Evolutionary conservation across 2,329 filamentous ascomycete genomes (phyloP).

Genomic region (Lecanoromycetidae sp.): DNA sequence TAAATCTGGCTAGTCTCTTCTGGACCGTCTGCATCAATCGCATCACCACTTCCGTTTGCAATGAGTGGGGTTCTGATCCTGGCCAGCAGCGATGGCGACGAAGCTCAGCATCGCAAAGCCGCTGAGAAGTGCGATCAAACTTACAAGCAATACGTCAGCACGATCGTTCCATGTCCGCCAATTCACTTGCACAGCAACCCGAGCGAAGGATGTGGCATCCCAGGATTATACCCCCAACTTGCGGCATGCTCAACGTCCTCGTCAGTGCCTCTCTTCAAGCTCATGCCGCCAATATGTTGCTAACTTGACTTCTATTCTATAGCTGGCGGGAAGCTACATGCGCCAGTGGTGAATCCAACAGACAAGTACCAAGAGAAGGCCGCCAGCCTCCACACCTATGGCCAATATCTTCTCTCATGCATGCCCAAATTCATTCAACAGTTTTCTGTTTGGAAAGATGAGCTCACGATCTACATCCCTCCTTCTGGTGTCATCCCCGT

Average conservation of each 20-base stretch:
- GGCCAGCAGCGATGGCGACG: slow-evolving; percentile 4
- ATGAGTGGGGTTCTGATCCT: neutral
- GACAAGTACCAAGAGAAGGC: slow-evolving; percentile 86
- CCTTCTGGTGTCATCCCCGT: slow-evolving; percentile 81
- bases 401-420: slow-evolving; percentile 91
- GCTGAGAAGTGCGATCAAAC: neutral
- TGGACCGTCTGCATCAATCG: neutral
- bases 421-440: slow-evolving; percentile 97
- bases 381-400: slow-evolving; percentile 83
- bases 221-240: slow-evolving; percentile 54
- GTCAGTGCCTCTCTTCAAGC: slow-evolving; percentile 27
- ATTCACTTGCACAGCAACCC: slow-evolving; percentile 24
- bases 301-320: slow-evolving; percentile 11
- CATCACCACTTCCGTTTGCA: slow-evolving; percentile 6
- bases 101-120: slow-evolving; percentile 1
- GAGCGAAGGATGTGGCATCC: slow-evolving; percentile 40
- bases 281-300: slow-evolving; percentile 7
- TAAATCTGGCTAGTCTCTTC: slow-evolving; percentile 3
- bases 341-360: slow-evolving; percentile 73
- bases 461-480: slow-evolving; percentile 85
- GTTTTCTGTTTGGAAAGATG: slow-evolving; percentile 99
- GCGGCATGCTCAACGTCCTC: slow-evolving; percentile 46
- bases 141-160: neutral
- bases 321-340: slow-evolving; percentile 54
- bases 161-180: slow-evolving; percentile 29